A percentile compares a stretch with the other conserved stretches of the same genome.
phyloP scores from a whole-genome alignment of 257 asterid genomes.

The Nicotiana otophora region DNA sequence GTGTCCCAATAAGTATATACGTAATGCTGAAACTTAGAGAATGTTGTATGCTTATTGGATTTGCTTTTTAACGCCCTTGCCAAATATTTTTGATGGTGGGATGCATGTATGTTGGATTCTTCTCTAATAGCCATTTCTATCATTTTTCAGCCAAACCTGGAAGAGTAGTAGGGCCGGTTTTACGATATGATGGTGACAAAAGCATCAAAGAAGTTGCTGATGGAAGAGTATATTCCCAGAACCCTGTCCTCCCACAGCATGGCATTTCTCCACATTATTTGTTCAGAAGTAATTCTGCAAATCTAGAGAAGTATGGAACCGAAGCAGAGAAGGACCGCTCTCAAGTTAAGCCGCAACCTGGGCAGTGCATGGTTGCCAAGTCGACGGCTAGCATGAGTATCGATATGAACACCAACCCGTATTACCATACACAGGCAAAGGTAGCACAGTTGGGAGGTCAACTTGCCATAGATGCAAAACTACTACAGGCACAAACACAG shows the following conservation, averaged over 20 bases:
- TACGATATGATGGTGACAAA: conserved; percentile 30
- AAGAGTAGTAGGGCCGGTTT: conserved; percentile 56
- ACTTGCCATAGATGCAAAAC: conserved; percentile 50
- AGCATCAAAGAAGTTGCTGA: conserved; percentile 5
- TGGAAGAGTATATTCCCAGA: conserved; percentile 38
- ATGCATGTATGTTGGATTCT: not conserved
- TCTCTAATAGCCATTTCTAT: not conserved
- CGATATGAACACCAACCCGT: conserved; percentile 42
- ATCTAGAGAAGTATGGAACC: conserved; percentile 34
- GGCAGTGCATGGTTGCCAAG: conserved; percentile 20
- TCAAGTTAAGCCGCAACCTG: conserved; percentile 30
- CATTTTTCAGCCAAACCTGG: conserved; percentile 48
- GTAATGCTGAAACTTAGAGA: not conserved
- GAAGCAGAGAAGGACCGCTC: conserved; percentile 31
- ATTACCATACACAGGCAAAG: conserved; percentile 48
- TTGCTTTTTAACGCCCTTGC: not conserved
- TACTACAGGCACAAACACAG: conserved; percentile 73
- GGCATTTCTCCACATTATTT: conserved; percentile 39
- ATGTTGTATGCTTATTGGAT: not conserved
- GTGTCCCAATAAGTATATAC: not conserved
- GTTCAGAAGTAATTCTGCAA: conserved; percentile 26
- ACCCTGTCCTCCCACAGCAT: conserved; percentile 30
- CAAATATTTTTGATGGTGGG: not conserved
- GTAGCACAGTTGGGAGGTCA: conserved; percentile 39
- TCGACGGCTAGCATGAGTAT: conserved; percentile 18